Percentiles rank a stretch among this genome's conserved stretches.
phyloP scores from a whole-genome alignment of 2,329 filamentous ascomycete genomes.

The Neofusicoccum ribis region DNA sequence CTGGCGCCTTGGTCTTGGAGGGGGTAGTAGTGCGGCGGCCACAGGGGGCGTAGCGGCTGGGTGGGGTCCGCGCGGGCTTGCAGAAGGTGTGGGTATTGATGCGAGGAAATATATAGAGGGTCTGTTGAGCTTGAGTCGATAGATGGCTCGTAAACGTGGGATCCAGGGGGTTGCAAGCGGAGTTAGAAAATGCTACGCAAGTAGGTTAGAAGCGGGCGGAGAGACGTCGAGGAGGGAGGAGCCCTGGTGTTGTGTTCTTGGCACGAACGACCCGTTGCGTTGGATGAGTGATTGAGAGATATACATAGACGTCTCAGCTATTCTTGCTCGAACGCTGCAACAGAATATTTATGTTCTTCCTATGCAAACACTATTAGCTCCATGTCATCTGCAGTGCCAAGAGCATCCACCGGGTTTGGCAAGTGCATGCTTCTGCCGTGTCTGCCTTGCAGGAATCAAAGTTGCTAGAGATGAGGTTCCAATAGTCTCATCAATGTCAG shows the following conservation, averaged over 20 bases:
- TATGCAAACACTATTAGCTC: no score
- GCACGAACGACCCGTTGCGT: no score
- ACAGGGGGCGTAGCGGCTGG: constrained; percentile 40
- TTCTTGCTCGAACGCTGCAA: no score
- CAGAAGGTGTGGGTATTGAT: constrained; percentile 75
- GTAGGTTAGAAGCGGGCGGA: background rate
- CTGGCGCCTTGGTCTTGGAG: constrained; percentile 25
- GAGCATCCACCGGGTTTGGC: background rate
- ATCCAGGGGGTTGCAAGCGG: background rate
- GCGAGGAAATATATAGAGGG: constrained; percentile 74
- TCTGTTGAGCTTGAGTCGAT: constrained; percentile 62
- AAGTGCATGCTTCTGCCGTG: background rate
- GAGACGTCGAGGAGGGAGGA: no score
- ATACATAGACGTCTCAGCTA: no score
- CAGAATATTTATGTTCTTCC: no score
- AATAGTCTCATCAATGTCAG: background rate
- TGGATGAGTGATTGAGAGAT: no score
- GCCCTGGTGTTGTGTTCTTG: no score
- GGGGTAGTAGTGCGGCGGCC: constrained; percentile 32
- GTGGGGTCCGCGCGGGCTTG: constrained; percentile 61
- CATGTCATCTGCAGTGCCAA: background rate
- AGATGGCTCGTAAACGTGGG: background rate
- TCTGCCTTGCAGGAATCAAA: background rate
- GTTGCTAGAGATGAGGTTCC: background rate
- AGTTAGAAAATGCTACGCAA: background rate